Evolutionary conservation across 2,329 filamentous ascomycete genomes (phyloP), one percentile per base, ranked within the genome.

Genomic region (Leptographium radiaticola): DNA sequence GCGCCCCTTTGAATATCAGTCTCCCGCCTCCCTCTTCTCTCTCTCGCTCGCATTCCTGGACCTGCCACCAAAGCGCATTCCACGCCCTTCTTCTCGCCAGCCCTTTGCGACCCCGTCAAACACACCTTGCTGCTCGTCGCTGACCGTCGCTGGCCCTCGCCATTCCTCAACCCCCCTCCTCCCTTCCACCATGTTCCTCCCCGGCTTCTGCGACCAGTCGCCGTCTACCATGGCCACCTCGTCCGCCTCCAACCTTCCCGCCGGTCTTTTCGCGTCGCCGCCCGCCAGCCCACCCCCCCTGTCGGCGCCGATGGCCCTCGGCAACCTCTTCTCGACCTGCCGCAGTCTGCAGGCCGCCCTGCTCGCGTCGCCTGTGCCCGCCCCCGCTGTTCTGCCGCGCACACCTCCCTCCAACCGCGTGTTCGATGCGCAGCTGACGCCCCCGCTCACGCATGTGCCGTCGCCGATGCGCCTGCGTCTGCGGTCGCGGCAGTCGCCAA

Each of bases 301-400:
- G 40, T 72, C 71, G 42, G 65, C 73, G 25, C 69, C 73, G 56
- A 67, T 67, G 51, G 68, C 75, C 20, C 68, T 81, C 59, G 71
- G 70, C 63, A 77, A 76, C 66, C 73, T 83, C 62, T 75, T 80
- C 65, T 73, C 70, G 56, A 77, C 79, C 48, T 83, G 80, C 64
- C 79, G 77, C 64, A 77, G 75, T 6, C 73, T 83, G 0, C 80
- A 84, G 62, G 75, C 75, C 2, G 76, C 83, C 61, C 72, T 83
- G 15, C 40, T 4, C 30, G 42, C 38, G 65, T 61, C 64, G 6
- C 30, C 8, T 13, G 5, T n/a, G 12, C 34, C 15, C 47, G 47
- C 18, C 18, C 10, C 39, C 12, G 18, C 42, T 33, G 36, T 18
- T 42, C n/a, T 48, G 4, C 40, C 43, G 4, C 43, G 73, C 47